Evolutionary conservation across 768 basidiomycete species (phyloP).

Genomic region (Phlegmacium glaucopus): DNA sequence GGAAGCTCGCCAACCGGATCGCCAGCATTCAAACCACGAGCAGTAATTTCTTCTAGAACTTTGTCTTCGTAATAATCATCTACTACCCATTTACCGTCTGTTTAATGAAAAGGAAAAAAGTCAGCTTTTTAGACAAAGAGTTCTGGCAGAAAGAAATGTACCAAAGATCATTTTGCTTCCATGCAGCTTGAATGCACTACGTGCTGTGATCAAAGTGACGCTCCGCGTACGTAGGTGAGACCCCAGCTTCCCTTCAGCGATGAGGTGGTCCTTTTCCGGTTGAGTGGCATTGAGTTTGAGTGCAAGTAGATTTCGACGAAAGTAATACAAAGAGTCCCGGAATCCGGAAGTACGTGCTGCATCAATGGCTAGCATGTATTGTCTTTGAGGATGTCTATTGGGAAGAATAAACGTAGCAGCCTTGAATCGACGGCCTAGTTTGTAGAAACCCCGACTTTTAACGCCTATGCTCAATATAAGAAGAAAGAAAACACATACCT

Average conservation of each 20-base stretch:
- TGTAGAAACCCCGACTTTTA: no score
- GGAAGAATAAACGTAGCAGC: constrained; percentile 86
- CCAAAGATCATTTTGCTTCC: constrained; percentile 88
- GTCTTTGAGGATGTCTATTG: constrained; percentile 75
- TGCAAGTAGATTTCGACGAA: constrained; percentile 86
- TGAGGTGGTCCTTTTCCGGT: constrained; percentile 89
- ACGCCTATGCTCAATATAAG: constrained; percentile 2
- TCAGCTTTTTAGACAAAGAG: not conserved
- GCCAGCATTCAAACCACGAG: constrained; percentile 80
- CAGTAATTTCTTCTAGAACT: constrained; percentile 68
- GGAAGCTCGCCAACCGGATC: constrained; percentile 81
- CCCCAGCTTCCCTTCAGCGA: constrained; percentile 83
- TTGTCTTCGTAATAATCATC: constrained; percentile 98
- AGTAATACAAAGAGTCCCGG: constrained; percentile 97
- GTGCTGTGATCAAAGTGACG: constrained; percentile 89
- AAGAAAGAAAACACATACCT: constrained; percentile 45
- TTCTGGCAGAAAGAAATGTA: constrained; percentile 21
- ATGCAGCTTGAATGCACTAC: constrained; percentile 92
- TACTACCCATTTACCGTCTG: constrained; percentile 88
- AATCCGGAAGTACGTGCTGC: constrained; percentile 95
- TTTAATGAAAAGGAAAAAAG: not conserved
- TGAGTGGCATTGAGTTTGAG: constrained; percentile 90
- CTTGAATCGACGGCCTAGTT: constrained; percentile 88
- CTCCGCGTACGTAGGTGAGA: constrained; percentile 86
- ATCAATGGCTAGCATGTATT: constrained; percentile 97